A percentile compares a stretch with the other conserved stretches of the same genome.
These are phyloP conservation scores for Dendrobium chrysotoxum DNA, from an alignment of 106 monocot genomes.

Conservation along the genomic window DNA sequence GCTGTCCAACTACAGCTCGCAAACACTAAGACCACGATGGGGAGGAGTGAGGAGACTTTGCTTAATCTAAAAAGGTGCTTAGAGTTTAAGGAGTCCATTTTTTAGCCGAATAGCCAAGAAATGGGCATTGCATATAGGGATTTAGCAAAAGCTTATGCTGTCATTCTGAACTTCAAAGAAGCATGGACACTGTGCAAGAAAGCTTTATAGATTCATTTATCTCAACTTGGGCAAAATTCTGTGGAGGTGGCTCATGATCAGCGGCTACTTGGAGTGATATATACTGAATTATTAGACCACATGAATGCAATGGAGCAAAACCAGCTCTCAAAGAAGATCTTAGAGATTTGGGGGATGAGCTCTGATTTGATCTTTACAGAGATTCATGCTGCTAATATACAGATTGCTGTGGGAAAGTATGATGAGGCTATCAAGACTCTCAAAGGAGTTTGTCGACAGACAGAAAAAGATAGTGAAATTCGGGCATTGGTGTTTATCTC, in stretches of 20 bases:
- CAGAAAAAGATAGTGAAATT: constrained; percentile 49
- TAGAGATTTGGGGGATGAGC: constrained; percentile 58
- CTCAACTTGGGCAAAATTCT: constrained; percentile 46
- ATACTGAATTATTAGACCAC: constrained; percentile 75
- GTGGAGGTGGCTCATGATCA: constrained; percentile 69
- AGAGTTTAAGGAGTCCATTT: constrained; percentile 9
- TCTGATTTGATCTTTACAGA: constrained; percentile 47
- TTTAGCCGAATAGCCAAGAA: constrained; percentile 39
- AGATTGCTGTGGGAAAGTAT: constrained; percentile 67
- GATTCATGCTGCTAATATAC: constrained; percentile 76
- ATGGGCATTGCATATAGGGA: constrained; percentile 52
- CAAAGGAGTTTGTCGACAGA: constrained; percentile 32
- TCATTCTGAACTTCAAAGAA: constrained; percentile 64
- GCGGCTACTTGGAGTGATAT: constrained; percentile 68
- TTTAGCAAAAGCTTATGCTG: constrained; percentile 63
- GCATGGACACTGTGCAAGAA: constrained; percentile 60
- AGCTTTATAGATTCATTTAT: constrained; percentile 58
- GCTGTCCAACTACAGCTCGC: too few relatives aligned
- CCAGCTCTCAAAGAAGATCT: constrained; percentile 54
- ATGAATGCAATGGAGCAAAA: constrained; percentile 74
- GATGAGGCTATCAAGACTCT: constrained; percentile 64
- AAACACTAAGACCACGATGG: too few relatives aligned
- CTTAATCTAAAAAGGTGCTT: constrained; percentile 50
- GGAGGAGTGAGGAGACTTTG: constrained; percentile 49
- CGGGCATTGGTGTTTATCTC: constrained; percentile 66